Base-by-base conservation (phyloP, 257 asterid species). In the Nicotiana tomentosiformis region DNA sequence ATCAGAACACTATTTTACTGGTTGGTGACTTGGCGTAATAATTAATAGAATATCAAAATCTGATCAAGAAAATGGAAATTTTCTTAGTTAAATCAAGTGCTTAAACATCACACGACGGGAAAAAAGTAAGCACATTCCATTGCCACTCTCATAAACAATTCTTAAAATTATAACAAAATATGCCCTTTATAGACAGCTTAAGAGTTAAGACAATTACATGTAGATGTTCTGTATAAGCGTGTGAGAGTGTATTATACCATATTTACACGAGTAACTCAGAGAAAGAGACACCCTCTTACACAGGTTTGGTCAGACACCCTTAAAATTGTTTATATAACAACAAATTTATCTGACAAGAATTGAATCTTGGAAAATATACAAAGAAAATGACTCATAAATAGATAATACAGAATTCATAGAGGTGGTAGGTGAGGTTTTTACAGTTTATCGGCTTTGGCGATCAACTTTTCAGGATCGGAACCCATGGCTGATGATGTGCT, bases 401-500 rank as follows among this genome's bases (percentile, higher is more conserved):
- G 9, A 66, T 55, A n/a, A 15, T 57, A 33, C 53, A 23, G 68
- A 11, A 61, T 17, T 29, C 1, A 61, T 69, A 2, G 37, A 69
- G 33, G 69, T 60, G 18, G 16, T 17, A 16, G 65, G 15, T 51
- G 49, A 29, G 18, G 68, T 53, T 57, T 88, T 84, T 78, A 94
- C 99, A 94, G 87, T 85, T 96, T 96, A 88, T 96, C 99, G 67
- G 99, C 99, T 87, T 94, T 96, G 66, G 92, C 86, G 84, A 94
- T 88, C 97, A 96, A 78, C 90, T 93, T 93, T 4, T 88, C 92
- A 82, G 97, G 93, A 91, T 96, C 97, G 91, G 90, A 74, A 74
- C 93, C 91, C 99, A 95, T 95, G 87, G 89, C 84, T 84, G 90
- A 64, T 84, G 89, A 64, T n/a, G 65, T 81, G 66, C 60, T 66